Base-by-base conservation (phyloP, 108 stramenopile species). In the Schizochytrium sp. region DNA sequence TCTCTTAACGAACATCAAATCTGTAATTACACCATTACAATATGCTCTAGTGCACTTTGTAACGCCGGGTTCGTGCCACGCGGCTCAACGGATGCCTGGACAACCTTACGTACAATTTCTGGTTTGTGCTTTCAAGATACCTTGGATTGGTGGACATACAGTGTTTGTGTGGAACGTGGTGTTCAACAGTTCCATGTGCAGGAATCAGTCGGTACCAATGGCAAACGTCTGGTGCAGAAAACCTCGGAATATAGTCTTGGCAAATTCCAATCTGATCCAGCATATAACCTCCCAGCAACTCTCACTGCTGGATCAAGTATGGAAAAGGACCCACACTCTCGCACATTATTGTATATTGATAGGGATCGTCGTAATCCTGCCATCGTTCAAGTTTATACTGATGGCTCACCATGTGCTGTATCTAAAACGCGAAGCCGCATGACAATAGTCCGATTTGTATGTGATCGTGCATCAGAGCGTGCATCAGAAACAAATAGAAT, bases 121-220 rank as follows among this genome's bases (percentile, higher is more conserved):
- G 76, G 76, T 8, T 53, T 83, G 38, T 83, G 76, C 28, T 83
- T 83, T 50, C 76, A 83, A 50, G 53, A 83, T 10, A 83, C 76
- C 2, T 10, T 83, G 28, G 50, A 83, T 10, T 83, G 76, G 76
- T 83, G 76, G 76, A 47, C 76, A 0, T 83, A 83, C 47, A 55
- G 53, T 10, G 17, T 83, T 40, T 83, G 76, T 50, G 76, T 83
- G 15, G 76, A 83, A 28, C 76, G 53, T n/a, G 76, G 40, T 10
- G n/a, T 83, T 83, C 5, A n/a, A 7, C 76, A 83, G 2, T 83
- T 83, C 76, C 76, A 83, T 53, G 40, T 83, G 28, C 17, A 83
- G 10, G 76, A 83, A 40, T 83, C 76, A 2, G 53, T 55, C 45
- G 47, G 5, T 13, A 47, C 50, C 5, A 28, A 42, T 15, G 76